Evolutionary conservation across 352 stramenopile species (phyloP).

Genomic region (Phytopythium boreale): DNA sequence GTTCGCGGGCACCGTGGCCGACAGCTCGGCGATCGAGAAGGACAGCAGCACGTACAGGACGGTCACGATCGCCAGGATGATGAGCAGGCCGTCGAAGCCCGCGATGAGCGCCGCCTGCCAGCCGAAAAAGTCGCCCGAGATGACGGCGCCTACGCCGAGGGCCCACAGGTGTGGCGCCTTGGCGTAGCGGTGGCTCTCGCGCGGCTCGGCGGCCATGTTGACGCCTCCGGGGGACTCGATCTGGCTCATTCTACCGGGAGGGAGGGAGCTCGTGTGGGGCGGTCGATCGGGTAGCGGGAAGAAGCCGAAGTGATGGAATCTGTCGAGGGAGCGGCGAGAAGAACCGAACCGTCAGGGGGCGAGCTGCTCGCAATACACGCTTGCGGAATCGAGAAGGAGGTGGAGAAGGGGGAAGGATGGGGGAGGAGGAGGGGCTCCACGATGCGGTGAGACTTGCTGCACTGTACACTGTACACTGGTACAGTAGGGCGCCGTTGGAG

Average conservation of each 20-base stretch:
- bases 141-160: constrained; percentile 50
- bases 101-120: constrained; percentile 55
- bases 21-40: constrained; percentile 74
- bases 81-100: constrained; percentile 54
- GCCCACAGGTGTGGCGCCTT: constrained; percentile 57
- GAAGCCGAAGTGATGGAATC: neutral
- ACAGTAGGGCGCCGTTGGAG: neutral
- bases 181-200: constrained; percentile 31
- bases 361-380: neutral
- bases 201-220: constrained; percentile 1
- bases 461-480: too few species aligned
- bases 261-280: neutral
- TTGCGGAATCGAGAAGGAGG: neutral
- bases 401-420: neutral
- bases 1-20: constrained; percentile 44
- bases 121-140: constrained; percentile 63
- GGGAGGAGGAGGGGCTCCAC: too few species aligned
- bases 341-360: too few species aligned
- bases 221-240: constrained; percentile 1
- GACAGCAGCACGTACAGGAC: constrained; percentile 61
- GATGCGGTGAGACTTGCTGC: neutral
- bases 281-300: neutral
- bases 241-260: neutral
- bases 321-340: too few species aligned
- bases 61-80: constrained; percentile 54